Percentiles rank a stretch among this genome's conserved stretches.
Conservation (phyloP, 305 asterid genomes). For the Solanum hybrid region DNA sequence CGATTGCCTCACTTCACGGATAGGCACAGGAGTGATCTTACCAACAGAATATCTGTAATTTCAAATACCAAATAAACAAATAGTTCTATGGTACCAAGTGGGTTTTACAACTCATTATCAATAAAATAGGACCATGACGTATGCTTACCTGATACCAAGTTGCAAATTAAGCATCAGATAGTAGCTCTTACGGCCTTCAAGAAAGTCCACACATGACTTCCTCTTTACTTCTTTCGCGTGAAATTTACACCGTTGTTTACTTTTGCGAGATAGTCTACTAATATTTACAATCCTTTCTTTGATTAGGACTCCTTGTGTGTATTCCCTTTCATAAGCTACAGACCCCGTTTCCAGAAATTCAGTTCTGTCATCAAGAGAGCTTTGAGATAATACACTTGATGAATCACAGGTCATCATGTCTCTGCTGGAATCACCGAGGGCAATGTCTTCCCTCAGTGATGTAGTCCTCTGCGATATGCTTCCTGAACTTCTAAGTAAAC, state of each 20-base stretch:
- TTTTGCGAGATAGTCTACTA: constrained; percentile 39
- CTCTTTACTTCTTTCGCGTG: constrained; percentile 44
- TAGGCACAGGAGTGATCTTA: constrained; percentile 92
- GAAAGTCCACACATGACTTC: constrained; percentile 41
- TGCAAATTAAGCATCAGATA: constrained; percentile 92
- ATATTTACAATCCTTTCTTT: constrained; percentile 50
- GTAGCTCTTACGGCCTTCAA: constrained; percentile 64
- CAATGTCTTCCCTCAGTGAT: constrained; percentile 27
- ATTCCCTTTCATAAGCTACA: constrained; percentile 78
- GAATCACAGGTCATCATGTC: constrained; percentile 30
- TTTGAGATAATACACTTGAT: constrained; percentile 28
- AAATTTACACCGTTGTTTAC: constrained; percentile 45
- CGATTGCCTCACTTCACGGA: constrained; percentile 78
- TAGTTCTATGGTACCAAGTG: background rate
- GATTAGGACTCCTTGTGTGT: constrained; percentile 91
- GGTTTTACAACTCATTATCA: background rate
- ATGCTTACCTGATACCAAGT: constrained; percentile 79
- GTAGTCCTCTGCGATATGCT: constrained; percentile 30
- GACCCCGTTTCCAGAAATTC: constrained; percentile 32
- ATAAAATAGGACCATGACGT: constrained; percentile 6
- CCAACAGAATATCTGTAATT: constrained; percentile 90
- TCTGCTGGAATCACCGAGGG: constrained; percentile 24
- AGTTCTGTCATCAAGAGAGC: constrained; percentile 38
- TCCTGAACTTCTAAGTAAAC: constrained; percentile 40
- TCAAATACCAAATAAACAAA: constrained; percentile 15